These are phyloP conservation scores for Chenopodium quinoa DNA, from an alignment of 148 eudicot species.

Conservation along the genomic window DNA sequence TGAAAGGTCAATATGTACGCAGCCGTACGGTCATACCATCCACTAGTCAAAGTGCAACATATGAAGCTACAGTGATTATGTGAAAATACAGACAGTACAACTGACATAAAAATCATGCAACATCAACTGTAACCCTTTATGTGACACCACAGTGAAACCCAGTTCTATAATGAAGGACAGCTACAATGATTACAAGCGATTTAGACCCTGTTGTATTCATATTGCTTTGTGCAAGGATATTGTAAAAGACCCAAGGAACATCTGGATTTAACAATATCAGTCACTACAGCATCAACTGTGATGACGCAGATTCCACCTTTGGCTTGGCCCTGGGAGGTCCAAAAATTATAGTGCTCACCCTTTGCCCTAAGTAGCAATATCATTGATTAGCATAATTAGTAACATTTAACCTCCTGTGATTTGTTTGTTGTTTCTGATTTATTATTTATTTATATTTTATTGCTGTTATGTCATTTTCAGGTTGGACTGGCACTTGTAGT, in stretches of 20 bases:
- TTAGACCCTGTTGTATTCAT: neutral
- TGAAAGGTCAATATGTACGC: neutral
- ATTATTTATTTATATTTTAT: neutral
- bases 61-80: neutral
- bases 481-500: conserved; percentile 91
- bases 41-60: neutral
- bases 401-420: neutral
- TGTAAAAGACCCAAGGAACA: neutral
- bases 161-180: neutral
- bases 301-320: neutral
- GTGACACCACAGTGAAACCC: neutral
- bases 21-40: neutral
- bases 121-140: neutral
- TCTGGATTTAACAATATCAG: neutral
- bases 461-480: conserved; percentile 37
- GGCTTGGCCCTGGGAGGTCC: neutral
- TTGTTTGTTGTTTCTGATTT: neutral
- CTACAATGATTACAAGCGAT: neutral
- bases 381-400: neutral
- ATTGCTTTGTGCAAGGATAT: neutral
- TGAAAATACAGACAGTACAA: neutral
- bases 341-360: neutral
- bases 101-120: neutral
- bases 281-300: neutral
- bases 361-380: neutral